Conservation (phyloP, 257 asterid genomes). For the Fraxinus anomala region DNA sequence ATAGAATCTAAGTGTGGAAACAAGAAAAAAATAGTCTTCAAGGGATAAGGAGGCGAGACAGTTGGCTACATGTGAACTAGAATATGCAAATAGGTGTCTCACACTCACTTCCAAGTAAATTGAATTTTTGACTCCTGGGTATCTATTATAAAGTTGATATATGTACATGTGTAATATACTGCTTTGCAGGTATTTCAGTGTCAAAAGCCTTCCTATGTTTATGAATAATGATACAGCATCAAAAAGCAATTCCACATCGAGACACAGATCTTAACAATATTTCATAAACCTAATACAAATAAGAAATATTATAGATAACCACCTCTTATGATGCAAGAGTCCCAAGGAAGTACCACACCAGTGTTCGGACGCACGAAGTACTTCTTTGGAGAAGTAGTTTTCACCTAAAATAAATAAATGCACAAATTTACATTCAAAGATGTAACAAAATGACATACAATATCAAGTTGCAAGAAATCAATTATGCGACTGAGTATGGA, state of each 20-base stretch:
- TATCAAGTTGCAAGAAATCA: neutral
- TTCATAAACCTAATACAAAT: neutral
- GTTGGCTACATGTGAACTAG: neutral
- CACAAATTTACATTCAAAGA: neutral
- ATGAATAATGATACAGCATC: neutral
- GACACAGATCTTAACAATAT: neutral
- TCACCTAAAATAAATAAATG: slow-evolving; percentile 48
- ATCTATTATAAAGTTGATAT: neutral
- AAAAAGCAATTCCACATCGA: neutral
- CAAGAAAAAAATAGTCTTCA: neutral
- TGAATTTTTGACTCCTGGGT: neutral
- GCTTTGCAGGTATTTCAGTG: neutral
- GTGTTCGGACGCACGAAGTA: slow-evolving; percentile 85
- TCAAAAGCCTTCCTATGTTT: neutral
- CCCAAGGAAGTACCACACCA: slow-evolving; percentile 76
- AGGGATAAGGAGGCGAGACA: neutral
- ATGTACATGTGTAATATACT: neutral
- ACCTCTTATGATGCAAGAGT: slow-evolving; percentile 77
- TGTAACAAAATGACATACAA: neutral
- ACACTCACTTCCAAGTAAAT: too few species aligned
- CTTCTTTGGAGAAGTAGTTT: slow-evolving; percentile 88
- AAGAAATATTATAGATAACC: slow-evolving; percentile 16
- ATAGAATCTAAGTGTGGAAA: too few species aligned
- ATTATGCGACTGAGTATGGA: neutral
- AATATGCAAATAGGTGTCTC: neutral